These are phyloP conservation scores for Grigorovia transvaalensis DNA, from an alignment of 805 yeast species.

Conservation along the genomic window DNA sequence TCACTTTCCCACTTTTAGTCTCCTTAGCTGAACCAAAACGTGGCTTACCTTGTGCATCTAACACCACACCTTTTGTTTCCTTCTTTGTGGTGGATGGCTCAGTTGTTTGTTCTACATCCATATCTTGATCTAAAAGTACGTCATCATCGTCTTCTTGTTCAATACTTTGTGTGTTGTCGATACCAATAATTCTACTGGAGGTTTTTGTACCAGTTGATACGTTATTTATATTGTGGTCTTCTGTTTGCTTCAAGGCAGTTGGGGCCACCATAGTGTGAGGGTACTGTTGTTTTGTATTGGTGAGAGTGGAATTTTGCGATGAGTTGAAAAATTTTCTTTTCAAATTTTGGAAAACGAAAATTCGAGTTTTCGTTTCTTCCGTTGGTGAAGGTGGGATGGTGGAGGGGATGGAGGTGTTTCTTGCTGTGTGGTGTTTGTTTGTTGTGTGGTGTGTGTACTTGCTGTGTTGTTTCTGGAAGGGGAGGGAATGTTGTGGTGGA, in stretches of 20 bases:
- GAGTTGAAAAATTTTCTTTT: conserved; percentile 11
- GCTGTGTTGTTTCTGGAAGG: no score
- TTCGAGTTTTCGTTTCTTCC: background rate
- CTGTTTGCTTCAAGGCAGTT: conserved; percentile 29
- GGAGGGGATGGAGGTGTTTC: background rate
- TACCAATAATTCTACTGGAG: conserved; percentile 26
- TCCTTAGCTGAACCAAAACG: conserved; percentile 65
- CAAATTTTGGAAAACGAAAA: background rate
- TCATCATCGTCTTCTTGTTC: conserved; percentile 27
- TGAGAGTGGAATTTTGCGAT: conserved; percentile 1
- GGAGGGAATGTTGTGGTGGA: no score
- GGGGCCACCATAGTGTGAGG: conserved; percentile 25
- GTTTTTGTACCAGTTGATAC: conserved; percentile 1
- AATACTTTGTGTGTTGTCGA: conserved; percentile 21
- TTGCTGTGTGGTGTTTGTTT: no score
- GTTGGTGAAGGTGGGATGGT: background rate
- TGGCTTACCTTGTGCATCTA: conserved; percentile 82
- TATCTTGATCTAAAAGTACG: conserved; percentile 30
- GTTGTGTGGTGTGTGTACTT: no score
- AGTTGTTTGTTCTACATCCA: conserved; percentile 9
- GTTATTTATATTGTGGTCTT: background rate
- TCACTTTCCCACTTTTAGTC: conserved; percentile 50
- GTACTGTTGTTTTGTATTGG: background rate
- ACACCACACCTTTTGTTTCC: conserved; percentile 26
- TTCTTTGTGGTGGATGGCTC: conserved; percentile 16